phyloP scores from a whole-genome alignment of 164 flowering plant species.

The Platanus orientalis region DNA sequence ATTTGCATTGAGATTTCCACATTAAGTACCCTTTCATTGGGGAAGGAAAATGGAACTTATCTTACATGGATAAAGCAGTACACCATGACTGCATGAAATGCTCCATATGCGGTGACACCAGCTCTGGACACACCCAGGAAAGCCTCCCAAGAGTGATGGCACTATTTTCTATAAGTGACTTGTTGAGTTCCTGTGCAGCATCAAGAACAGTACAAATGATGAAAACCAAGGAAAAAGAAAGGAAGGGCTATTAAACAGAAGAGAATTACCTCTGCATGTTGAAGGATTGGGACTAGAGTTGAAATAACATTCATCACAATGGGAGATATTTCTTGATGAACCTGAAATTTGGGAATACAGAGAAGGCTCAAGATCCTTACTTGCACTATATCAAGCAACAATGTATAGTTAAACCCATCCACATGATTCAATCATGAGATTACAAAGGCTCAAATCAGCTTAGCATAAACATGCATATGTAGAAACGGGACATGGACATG shows the following conservation, averaged over 20 bases:
- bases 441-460: neutral
- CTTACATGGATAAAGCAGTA: slow-evolving; percentile 77
- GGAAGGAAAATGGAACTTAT: neutral
- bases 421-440: neutral
- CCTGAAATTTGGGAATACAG: slow-evolving; percentile 41
- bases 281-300: slow-evolving; percentile 79
- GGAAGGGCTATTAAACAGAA: neutral
- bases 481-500: too few relatives aligned
- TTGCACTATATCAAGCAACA: neutral
- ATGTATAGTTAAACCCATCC: neutral
- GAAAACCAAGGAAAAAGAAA: neutral
- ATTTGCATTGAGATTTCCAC: neutral
- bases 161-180: slow-evolving; percentile 90
- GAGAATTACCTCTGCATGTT: slow-evolving; percentile 70
- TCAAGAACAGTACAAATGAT: slow-evolving; percentile 6
- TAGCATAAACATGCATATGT: neutral
- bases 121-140: slow-evolving; percentile 93
- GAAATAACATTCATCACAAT: slow-evolving; percentile 70
- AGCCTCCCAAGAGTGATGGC: slow-evolving; percentile 97
- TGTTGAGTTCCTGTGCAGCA: slow-evolving; percentile 66
- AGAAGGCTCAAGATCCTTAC: neutral
- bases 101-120: slow-evolving; percentile 95
- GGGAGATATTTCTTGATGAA: slow-evolving; percentile 80
- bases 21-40: neutral
- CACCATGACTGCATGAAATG: slow-evolving; percentile 99